Base-by-base conservation (phyloP, 2,329 filamentous ascomycete species). In the Phyllosticta paracitricarpa region DNA sequence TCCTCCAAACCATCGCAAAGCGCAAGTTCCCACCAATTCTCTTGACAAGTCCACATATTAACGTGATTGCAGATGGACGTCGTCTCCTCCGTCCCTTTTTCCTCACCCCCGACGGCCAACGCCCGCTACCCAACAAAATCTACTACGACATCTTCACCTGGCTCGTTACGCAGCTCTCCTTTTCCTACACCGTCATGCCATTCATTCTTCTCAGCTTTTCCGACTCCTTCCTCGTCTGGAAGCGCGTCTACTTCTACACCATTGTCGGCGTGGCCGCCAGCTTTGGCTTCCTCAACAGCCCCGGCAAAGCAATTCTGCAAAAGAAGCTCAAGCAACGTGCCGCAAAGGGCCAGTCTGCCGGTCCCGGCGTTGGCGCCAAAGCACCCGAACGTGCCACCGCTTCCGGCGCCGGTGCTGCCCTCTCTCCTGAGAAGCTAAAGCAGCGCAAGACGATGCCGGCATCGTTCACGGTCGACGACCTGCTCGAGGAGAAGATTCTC, bases 1-100 rank as follows among this genome's bases (percentile, higher is more conserved):
- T 99, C 66, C 83, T 97, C 30, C 94, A 99, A 72, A 97, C 91
- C 2, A 87, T 87, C 19, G 92, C 94, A 61, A 99, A 99, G 79
- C 91, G 92, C 97, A 80, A 73, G 88, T 81, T 17, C 2, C 3
- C 5, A 17, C n/a, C 54, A 25, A 55, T 25, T 12, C 19, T 17
- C n/a, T 48, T 22, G 10, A n/a, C n/a, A n/a, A n/a, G 40, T 14
- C 40, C 4, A 48, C 40, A 19, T 54, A 40, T 61, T 67, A 54
- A 65, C 57, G 61, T 56, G 30, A 0, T 58, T 30, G 2, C 63
- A 97, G 92, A 97, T 71, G 90, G 88, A 74, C 91, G 94, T 59
- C 90, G 94, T 59, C 83, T 93, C 69, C 76, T 97, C 63, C 91
- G 94, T 1, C 94, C 94, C 24, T 93, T 99, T 77, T 97, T 99